phyloP scores from a whole-genome alignment of 2,329 filamentous ascomycete genomes.

The Hymenotorrendiella dingleyae region DNA sequence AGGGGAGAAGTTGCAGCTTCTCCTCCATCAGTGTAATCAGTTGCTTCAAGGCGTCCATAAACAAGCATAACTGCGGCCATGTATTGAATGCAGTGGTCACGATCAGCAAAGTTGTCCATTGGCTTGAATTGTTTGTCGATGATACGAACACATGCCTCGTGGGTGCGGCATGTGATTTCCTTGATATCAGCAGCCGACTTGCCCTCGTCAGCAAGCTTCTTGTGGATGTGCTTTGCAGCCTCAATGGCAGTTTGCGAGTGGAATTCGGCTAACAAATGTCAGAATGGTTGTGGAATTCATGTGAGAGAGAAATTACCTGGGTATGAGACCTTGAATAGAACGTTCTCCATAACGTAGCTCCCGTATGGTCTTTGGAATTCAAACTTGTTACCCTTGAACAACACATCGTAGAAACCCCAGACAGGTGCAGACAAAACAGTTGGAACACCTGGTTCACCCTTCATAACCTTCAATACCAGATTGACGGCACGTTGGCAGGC shows the following conservation, averaged over 20 bases:
- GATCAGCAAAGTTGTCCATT: slow-evolving; percentile 99
- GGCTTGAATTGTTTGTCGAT: slow-evolving; percentile 99
- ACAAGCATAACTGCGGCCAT: slow-evolving; percentile 96
- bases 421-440: slow-evolving; percentile 87
- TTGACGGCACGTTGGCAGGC: slow-evolving; percentile 95
- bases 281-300: slow-evolving; percentile 12
- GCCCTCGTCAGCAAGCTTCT: slow-evolving; percentile 74
- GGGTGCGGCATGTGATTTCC: slow-evolving; percentile 85
- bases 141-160: slow-evolving; percentile 97
- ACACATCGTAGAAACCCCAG: slow-evolving; percentile 98
- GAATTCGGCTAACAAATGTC: slow-evolving; percentile 65
- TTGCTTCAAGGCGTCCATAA: slow-evolving; percentile 88
- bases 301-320: slow-evolving; percentile 56
- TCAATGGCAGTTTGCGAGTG: slow-evolving; percentile 98
- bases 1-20: slow-evolving; percentile 88
- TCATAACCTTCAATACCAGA: slow-evolving; percentile 82
- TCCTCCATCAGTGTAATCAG: slow-evolving; percentile 86
- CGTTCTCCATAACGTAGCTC: slow-evolving; percentile 99
- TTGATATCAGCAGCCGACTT: slow-evolving; percentile 94
- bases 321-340: slow-evolving; percentile 99
- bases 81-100: slow-evolving; percentile 99
- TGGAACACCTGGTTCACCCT: slow-evolving; percentile 84
- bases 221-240: slow-evolving; percentile 82
- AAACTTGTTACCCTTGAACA: slow-evolving; percentile 94
- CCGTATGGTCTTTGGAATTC: slow-evolving; percentile 94